Base-by-base conservation (phyloP, 768 basidiomycete species). In the Astraeus odoratus region DNA sequence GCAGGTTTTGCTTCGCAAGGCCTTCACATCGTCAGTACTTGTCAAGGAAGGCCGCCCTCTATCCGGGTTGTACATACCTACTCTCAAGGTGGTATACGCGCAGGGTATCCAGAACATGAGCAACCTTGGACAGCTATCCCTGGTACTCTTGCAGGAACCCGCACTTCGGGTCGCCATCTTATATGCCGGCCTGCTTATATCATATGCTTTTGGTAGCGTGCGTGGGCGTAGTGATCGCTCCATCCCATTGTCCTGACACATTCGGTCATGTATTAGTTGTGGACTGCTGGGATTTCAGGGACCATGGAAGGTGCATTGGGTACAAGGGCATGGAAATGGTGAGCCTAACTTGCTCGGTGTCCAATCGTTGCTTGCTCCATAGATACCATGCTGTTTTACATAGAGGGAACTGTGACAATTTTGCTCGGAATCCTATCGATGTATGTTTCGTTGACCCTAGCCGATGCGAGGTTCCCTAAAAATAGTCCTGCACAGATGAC, bases 291-390 rank as follows among this genome's bases (percentile, higher is more conserved):
- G 8, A 80, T 88, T 46, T 70, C 88, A 16, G 67, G 71, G 0
- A 73, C 71, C 38, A 82, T 87, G 83, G 75, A 88, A 44, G 83
- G 80, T 1, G 71, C 67, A 43, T 66, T 74, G 20, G 83, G 83
- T 1, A 80, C 83, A 39, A 61, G 77, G 24, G 83, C 78, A 19
- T 88, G 85, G 86, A 60, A 81, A 68, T 87, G 79, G 80, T 78
- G 47, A 41, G 68, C 49, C 9, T 3, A 5, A 6, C 23, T 24
- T 25, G 7, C 5, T 16, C 0, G 5, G 18, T 37, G 16, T 22
- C 19, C 22, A 24, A 24, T 10, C 13, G 18, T 31, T 18, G 40
- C 18, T 38, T 24, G 31, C 37, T 26, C 42, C 18, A 12, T 2
- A n/a, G 19, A 30, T 36, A 36, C 15, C 44, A 83, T 83, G 84